These are phyloP conservation scores for Yamadazyma oceani DNA, from an alignment of 1,139 yeast genomes.

Conservation along the genomic window DNA sequence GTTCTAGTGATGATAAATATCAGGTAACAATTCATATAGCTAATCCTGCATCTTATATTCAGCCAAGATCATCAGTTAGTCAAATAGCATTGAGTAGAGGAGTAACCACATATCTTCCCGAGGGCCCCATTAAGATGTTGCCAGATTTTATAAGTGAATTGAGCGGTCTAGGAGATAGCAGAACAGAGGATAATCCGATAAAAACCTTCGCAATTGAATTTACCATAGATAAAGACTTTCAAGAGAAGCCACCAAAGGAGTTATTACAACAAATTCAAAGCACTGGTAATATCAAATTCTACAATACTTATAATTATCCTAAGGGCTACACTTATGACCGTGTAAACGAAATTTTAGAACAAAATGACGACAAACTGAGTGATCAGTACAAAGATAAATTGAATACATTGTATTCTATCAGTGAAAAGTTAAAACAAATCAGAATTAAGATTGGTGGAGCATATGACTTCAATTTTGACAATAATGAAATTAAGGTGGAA, in stretches of 20 bases:
- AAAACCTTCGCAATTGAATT: conserved; percentile 43
- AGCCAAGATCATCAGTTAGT: conserved; percentile 49
- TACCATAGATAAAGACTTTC: conserved; percentile 22
- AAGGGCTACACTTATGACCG: conserved; percentile 36
- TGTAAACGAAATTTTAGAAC: conserved; percentile 30
- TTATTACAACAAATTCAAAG: conserved; percentile 20
- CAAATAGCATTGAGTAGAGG: conserved; percentile 61
- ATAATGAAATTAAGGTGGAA: conserved; percentile 7
- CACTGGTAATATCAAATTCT: conserved; percentile 22
- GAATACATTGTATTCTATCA: conserved; percentile 28
- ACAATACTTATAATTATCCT: conserved; percentile 31
- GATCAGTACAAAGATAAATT: conserved; percentile 20
- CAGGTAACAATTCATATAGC: conserved; percentile 77
- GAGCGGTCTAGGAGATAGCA: conserved; percentile 57
- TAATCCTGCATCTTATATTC: conserved; percentile 72
- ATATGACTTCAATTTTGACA: conserved; percentile 3
- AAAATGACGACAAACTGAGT: conserved; percentile 4
- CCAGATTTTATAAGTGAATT: conserved; percentile 56
- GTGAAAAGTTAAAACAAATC: conserved; percentile 26
- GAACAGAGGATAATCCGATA: conserved; percentile 18
- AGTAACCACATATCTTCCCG: conserved; percentile 75
- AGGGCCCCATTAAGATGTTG: conserved; percentile 63
- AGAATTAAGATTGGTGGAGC: conserved; percentile 18
- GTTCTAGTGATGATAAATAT: conserved; percentile 31
- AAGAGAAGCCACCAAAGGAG: not conserved